phyloP scores from a whole-genome alignment of 2,329 filamentous ascomycete genomes.

The Penicillium sp. region DNA sequence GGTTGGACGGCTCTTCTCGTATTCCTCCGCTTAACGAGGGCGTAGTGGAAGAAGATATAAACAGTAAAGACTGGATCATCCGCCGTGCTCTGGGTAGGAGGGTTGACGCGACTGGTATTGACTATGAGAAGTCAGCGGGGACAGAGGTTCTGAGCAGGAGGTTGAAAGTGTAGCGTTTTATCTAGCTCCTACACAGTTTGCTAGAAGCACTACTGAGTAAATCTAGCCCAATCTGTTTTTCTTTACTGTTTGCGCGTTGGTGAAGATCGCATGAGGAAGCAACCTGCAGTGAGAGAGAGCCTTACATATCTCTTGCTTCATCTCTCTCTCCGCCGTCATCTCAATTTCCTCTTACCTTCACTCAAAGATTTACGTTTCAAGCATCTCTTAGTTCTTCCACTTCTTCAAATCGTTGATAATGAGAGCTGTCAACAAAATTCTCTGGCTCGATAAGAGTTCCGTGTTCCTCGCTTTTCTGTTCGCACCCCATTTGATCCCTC shows the following conservation, averaged over 20 bases:
- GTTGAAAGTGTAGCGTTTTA: constrained; percentile 27
- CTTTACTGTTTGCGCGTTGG: neutral
- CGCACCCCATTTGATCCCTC: neutral
- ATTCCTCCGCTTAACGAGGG: constrained; percentile 40
- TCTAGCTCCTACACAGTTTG: neutral
- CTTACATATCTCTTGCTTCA: neutral
- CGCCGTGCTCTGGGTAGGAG: constrained; percentile 44
- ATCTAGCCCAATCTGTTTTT: neutral
- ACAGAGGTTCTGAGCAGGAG: constrained; percentile 42
- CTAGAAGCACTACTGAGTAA: neutral
- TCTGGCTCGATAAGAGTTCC: neutral
- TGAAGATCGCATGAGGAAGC: neutral
- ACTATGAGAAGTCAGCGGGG: constrained; percentile 38
- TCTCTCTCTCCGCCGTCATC: neutral
- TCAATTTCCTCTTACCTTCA: neutral
- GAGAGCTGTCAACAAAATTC: neutral
- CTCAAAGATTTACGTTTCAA: neutral
- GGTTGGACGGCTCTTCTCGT: constrained; percentile 40
- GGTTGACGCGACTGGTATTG: constrained; percentile 33
- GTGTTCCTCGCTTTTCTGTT: neutral
- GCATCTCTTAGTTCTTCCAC: neutral
- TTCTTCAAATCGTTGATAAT: neutral
- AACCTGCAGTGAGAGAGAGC: too few relatives aligned
- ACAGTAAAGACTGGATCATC: constrained; percentile 50
- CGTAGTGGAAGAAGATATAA: constrained; percentile 42